These are phyloP conservation scores for Fraxinus sp. DNA, from an alignment of 305 asterid species.

Conservation along the genomic window DNA sequence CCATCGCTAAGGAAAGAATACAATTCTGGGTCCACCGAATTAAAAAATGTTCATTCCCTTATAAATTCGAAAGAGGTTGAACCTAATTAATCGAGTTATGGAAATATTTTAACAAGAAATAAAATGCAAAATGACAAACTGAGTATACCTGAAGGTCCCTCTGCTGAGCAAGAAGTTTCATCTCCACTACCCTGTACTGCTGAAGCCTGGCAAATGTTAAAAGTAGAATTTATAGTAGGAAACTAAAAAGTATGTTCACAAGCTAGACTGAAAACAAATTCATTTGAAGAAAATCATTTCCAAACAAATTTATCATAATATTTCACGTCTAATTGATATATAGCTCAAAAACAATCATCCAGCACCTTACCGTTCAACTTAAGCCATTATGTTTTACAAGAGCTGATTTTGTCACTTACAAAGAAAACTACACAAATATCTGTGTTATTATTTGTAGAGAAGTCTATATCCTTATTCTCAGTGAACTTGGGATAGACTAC, in stretches of 20 bases:
- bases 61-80: not conserved
- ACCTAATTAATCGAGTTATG: not conserved
- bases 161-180: conserved; percentile 94
- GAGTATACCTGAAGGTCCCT: conserved; percentile 78
- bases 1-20: not conserved
- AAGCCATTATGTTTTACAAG: not conserved
- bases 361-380: not conserved
- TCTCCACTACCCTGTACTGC: conserved; percentile 88
- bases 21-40: not conserved
- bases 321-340: not conserved
- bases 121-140: not conserved
- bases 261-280: not conserved
- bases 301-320: not conserved
- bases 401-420: not conserved
- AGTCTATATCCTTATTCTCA: not conserved
- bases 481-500: not conserved
- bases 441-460: not conserved
- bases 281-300: not conserved
- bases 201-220: conserved; percentile 59
- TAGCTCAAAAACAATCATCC: not conserved
- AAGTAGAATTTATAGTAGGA: not conserved
- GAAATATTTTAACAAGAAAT: conserved; percentile 9
- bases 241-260: conserved; percentile 8
- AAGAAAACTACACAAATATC: not conserved
- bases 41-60: not conserved